Base-by-base conservation (phyloP, 2,329 filamentous ascomycete genomes). In the Rachicladosporium sp. region DNA sequence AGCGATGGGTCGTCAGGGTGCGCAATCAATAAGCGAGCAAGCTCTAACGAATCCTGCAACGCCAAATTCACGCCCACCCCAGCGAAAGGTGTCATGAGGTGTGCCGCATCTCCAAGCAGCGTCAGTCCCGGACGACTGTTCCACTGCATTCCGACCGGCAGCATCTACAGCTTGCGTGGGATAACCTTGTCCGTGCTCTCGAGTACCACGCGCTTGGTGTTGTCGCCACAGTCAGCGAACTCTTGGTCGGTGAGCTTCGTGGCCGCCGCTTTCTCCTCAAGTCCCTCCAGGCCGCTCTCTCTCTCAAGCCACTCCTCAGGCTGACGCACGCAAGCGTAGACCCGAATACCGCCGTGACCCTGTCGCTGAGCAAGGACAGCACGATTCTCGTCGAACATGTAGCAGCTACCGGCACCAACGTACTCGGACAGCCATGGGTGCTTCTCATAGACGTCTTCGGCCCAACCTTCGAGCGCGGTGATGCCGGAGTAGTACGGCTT, bases 31-130 rank as follows among this genome's bases (percentile, higher is more conserved):
- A 27, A 27, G 23, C 23, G 23, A 27, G 66, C 68, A 12, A 79
- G 60, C 13, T 65, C 54, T 44, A 70, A 52, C 6, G 73, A 67
- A 51, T 79, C 74, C 35, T 67, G 62, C 52, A 80, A 65, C 1
- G 65, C 73, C 12, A 68, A 58, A 49, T 79, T 78, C 19, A 77
- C 73, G 2, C 74, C 74, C 42, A 75, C 73, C 4, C 75, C 75
- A 67, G 13, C 46, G 48, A 34, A 12, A 27, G 23, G 23, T 27
- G 23, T 27, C 23, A 27, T 27, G 13, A 76, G 49, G 53, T 79
- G 74, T 6, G 74, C 74, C 1, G 74, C 70, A 47, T 79, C 74
- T 4, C 76, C 76, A 19, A 78, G 61, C 10, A 76, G 50, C 0
- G 75, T 76, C 4, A 71, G 50, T 0, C 73, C 71, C 4, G 57